A percentile compares a stretch with the other conserved stretches of the same genome.
These are phyloP conservation scores for Fistulifera solaris DNA, from an alignment of 108 stramenopile species.

Conservation along the genomic window DNA sequence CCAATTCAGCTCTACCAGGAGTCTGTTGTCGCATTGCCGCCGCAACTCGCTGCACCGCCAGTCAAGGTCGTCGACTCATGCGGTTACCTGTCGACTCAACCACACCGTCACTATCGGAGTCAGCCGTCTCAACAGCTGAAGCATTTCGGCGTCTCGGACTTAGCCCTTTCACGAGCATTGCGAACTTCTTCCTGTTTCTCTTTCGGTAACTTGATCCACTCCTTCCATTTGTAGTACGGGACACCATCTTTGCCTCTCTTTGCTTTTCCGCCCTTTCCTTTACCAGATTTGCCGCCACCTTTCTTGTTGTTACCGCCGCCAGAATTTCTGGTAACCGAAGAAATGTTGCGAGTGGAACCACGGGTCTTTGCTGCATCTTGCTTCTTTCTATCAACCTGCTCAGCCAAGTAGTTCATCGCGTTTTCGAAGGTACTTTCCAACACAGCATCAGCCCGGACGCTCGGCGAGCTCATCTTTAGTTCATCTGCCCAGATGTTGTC, in stretches of 20 bases:
- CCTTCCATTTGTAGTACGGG: too few species aligned
- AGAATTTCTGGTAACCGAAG: neutral
- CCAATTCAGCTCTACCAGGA: conserved; percentile 7
- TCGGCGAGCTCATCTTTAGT: too few species aligned
- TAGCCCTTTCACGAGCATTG: too few species aligned
- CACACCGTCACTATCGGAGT: neutral
- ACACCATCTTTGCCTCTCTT: too few species aligned
- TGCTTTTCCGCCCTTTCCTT: too few species aligned
- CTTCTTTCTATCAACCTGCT: neutral
- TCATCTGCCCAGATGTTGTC: conserved; percentile 3
- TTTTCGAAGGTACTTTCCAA: neutral
- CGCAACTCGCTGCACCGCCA: neutral
- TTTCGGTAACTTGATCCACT: too few species aligned
- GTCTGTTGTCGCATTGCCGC: neutral
- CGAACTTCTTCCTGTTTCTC: too few species aligned
- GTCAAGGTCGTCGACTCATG: neutral
- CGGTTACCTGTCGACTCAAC: neutral
- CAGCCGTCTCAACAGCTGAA: too few species aligned
- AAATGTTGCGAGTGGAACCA: neutral
- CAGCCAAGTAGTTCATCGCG: neutral
- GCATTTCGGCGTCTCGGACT: too few species aligned
- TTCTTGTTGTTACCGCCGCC: neutral
- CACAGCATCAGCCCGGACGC: neutral
- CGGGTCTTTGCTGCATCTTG: neutral
- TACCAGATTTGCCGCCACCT: too few species aligned